Conservation (phyloP, 164 flowering plant genomes). For the Umbellularia californica region DNA sequence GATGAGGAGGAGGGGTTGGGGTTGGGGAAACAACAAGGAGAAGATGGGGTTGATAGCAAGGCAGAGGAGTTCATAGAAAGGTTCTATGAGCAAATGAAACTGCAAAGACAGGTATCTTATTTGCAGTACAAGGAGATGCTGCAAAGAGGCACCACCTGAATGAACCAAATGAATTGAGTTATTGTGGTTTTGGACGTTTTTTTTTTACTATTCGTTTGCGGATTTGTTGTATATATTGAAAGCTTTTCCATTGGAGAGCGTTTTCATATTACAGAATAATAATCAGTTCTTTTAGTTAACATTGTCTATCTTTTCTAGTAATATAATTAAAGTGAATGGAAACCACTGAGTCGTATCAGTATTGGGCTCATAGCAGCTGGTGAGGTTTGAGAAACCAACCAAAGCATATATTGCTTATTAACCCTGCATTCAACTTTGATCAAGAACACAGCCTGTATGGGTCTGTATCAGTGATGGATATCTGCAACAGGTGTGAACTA, state of each 20-base stretch:
- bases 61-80: conserved; percentile 71
- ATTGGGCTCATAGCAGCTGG: too few relatives aligned
- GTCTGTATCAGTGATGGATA: too few relatives aligned
- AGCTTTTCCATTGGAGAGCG: background rate
- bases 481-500: too few relatives aligned
- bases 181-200: background rate
- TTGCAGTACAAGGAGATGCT: conserved; percentile 36
- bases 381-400: too few relatives aligned
- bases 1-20: conserved; percentile 26
- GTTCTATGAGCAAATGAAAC: conserved; percentile 58
- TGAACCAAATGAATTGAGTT: background rate
- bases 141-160: conserved; percentile 13
- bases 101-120: conserved; percentile 65
- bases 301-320: too few relatives aligned
- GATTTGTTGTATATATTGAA: background rate
- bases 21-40: conserved; percentile 8
- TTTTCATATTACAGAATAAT: background rate
- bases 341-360: background rate
- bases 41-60: conserved; percentile 50
- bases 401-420: too few relatives aligned
- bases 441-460: too few relatives aligned
- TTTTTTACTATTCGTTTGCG: background rate
- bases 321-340: too few relatives aligned
- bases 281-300: too few relatives aligned
- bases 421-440: too few relatives aligned